These are phyloP conservation scores for Candida maltosa DNA, from an alignment of 805 yeast genomes.

Conservation along the genomic window DNA sequence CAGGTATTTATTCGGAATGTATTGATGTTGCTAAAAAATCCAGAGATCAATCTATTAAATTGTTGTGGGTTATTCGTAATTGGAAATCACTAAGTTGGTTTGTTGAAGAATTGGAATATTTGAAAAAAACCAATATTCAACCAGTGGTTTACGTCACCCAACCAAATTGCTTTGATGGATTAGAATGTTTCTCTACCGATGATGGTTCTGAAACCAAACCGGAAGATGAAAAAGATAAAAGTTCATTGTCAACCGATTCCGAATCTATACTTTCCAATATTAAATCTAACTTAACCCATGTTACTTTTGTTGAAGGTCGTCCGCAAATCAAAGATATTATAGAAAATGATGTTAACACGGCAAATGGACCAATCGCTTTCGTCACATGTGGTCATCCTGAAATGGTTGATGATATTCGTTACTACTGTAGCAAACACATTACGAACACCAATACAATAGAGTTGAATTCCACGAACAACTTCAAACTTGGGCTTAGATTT, in stretches of 20 bases:
- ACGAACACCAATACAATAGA: conserved; percentile 39
- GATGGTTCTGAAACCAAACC: conserved; percentile 4
- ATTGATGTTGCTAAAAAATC: conserved; percentile 17
- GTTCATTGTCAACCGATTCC: conserved; percentile 2
- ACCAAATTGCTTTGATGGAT: conserved; percentile 15
- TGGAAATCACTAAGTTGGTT: conserved; percentile 50
- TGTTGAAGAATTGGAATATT: conserved; percentile 35
- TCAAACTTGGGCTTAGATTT: conserved; percentile 57
- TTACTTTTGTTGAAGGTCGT: conserved; percentile 43
- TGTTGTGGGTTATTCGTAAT: conserved; percentile 68
- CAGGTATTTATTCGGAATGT: conserved; percentile 49
- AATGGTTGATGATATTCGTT: conserved; percentile 58
- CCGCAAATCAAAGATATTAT: conserved; percentile 46
- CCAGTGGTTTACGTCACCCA: conserved; percentile 27
- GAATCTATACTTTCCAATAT: conserved; percentile 10
- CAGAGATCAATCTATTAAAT: conserved; percentile 26
- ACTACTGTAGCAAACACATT: conserved; percentile 41
- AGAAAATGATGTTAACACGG: conserved; percentile 28
- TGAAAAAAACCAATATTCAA: conserved; percentile 25
- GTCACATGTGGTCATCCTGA: conserved; percentile 63
- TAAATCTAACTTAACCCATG: conserved; percentile 20
- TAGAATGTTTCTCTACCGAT: conserved; percentile 3
- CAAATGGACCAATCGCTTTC: conserved; percentile 48
- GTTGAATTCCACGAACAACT: conserved; percentile 75
- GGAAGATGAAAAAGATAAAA: conserved; percentile 6